Evolutionary conservation across 2,329 filamentous ascomycete species (phyloP).

Genomic region (Apiospora arundinis): DNA sequence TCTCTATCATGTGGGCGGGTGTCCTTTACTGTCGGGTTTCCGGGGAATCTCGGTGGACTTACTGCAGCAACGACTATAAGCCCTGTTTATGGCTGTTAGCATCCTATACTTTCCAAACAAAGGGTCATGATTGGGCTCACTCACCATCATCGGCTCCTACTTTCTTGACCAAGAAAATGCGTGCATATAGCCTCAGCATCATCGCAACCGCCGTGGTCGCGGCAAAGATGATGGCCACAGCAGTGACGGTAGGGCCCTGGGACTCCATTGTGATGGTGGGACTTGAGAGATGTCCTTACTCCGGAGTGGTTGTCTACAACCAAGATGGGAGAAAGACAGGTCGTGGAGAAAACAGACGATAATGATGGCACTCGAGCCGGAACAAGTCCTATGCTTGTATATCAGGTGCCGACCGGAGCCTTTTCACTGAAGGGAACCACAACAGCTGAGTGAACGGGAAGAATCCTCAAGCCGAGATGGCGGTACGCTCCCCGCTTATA

Average conservation of each 20-base stretch:
- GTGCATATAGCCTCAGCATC: conserved; percentile 45
- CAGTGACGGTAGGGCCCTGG: conserved; percentile 42
- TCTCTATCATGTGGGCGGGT: background rate
- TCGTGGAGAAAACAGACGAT: background rate
- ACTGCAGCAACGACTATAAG: conserved; percentile 25
- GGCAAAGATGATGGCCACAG: conserved; percentile 45
- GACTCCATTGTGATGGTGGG: conserved; percentile 30
- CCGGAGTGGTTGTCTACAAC: background rate
- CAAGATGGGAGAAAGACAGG: conserved; percentile 22
- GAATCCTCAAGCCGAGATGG: background rate
- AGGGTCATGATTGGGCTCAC: background rate
- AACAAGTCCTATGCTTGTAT: conserved; percentile 14
- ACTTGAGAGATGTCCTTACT: background rate
- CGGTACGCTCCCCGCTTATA: conserved; percentile 9
- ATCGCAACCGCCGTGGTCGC: conserved; percentile 45
- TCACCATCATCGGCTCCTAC: conserved; percentile 41
- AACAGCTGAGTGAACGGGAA: background rate
- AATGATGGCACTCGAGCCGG: background rate
- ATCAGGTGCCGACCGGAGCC: background rate
- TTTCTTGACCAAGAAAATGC: conserved; percentile 44
- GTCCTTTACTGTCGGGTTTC: background rate
- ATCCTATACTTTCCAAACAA: background rate
- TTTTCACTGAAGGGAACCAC: background rate
- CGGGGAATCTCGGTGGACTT: background rate
- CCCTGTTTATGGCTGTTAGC: background rate